These are phyloP conservation scores for Cenchrus fungigraminus DNA, from an alignment of 176 grass and related monocot species.

Conservation along the genomic window DNA sequence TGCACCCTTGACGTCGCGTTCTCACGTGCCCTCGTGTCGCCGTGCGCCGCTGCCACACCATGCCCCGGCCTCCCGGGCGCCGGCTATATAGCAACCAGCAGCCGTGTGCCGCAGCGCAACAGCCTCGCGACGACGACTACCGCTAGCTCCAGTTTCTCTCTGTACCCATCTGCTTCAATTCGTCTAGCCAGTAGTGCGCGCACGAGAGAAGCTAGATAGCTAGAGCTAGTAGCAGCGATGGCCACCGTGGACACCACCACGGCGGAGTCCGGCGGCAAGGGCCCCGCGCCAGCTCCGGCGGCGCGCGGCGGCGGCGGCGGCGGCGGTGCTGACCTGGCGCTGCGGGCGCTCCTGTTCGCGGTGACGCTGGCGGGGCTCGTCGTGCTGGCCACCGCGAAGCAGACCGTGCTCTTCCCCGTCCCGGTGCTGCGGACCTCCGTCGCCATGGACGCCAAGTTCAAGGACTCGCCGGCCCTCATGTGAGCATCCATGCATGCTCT, in stretches of 20 bases:
- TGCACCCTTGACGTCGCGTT: constrained; percentile 6
- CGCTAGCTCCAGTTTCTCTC: no score
- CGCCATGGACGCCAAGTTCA: constrained; percentile 51
- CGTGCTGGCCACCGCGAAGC: constrained; percentile 68
- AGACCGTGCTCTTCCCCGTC: constrained; percentile 37
- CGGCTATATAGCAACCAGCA: neutral
- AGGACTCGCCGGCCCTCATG: constrained; percentile 76
- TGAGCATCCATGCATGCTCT: neutral
- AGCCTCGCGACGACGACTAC: no score
- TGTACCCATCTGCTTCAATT: no score
- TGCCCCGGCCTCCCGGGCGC: no score
- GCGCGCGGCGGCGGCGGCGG: neutral
- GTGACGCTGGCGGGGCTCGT: constrained; percentile 50
- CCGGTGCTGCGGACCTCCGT: neutral
- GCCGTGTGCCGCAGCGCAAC: neutral
- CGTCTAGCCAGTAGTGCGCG: no score
- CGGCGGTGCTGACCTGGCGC: constrained; percentile 31
- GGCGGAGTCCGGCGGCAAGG: constrained; percentile 26
- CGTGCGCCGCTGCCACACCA: neutral
- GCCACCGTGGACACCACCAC: neutral
- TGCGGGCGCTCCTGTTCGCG: constrained; percentile 61
- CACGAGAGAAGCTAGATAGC: neutral
- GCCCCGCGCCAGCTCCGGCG: neutral
- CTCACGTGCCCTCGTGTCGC: neutral
- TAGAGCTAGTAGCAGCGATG: neutral